phyloP scores from a whole-genome alignment of 1,284 basidiomycete species.

The Heterobasidion parviporum region DNA sequence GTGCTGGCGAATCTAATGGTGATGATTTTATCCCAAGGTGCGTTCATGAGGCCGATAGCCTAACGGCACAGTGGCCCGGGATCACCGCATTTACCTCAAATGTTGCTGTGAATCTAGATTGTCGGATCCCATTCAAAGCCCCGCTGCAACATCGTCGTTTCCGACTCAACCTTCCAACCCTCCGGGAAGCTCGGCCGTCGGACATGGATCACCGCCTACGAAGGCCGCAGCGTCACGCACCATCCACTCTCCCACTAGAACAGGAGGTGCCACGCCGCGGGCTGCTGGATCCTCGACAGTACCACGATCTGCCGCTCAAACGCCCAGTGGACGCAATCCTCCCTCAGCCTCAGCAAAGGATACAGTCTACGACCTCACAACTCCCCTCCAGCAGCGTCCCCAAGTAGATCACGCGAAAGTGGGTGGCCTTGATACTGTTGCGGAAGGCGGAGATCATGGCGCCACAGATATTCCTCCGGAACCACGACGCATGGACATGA shows the following conservation, averaged over 20 bases:
- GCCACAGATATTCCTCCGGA: no score
- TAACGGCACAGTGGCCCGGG: not conserved
- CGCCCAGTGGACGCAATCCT: no score
- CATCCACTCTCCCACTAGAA: not conserved
- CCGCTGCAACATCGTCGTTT: not conserved
- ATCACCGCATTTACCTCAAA: not conserved
- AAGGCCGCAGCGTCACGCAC: not conserved
- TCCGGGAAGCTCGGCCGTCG: not conserved
- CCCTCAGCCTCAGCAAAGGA: no score
- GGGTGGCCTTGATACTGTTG: no score
- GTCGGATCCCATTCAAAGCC: not conserved
- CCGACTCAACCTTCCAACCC: not conserved
- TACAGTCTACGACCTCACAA: no score
- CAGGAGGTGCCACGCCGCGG: not conserved
- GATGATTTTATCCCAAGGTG: no score
- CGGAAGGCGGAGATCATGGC: no score
- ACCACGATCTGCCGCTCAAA: not conserved
- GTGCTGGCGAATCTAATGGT: no score
- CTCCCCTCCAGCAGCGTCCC: no score
- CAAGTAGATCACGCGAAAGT: no score
- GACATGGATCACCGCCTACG: not conserved
- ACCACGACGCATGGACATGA: no score
- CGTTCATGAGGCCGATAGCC: no score
- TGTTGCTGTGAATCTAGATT: not conserved
- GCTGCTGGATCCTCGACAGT: not conserved